Evolutionary conservation across 1,139 yeast species (phyloP), one percentile per base, ranked within the genome.

Genomic region (Protomyces pachydermus): DNA sequence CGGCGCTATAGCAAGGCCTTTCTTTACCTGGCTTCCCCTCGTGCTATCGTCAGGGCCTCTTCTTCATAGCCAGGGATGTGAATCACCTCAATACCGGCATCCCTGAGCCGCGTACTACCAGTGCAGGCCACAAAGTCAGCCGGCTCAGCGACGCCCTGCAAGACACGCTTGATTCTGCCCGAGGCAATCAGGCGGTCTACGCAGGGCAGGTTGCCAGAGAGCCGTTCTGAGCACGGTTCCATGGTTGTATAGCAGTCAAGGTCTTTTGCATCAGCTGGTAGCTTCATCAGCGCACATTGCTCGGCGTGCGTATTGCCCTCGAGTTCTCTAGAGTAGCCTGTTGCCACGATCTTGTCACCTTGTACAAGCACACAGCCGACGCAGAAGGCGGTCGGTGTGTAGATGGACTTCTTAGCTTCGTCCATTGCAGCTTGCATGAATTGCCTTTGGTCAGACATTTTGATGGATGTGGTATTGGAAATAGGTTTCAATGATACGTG

Each of bases 231-330:
- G 73, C 99, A 95, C 0, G 99, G 99, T 72, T 95, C 99, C 98
- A 95, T 95, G 0, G 98, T 89, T 0, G 98, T 93, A 74, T 89
- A 95, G 12, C 93, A 76, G 53, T 87, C 90, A 0, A 96, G 84
- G 0, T 96, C 96, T 18, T 72, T 73, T 0, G 98, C 97, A 3
- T 73, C 69, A 3, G 66, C 42, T 1, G 71, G 69, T 2, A 82
- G 82, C 74, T 95, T 95, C 54, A 86, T 88, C 65, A 95, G 74
- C 0, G 97, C 97, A 77, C 95, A 87, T 72, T 95, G 97, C 72
- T 95, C 99, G 1, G 98, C 98, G 74, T 95, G 99, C 0, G 99
- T 95, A 73, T 95, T 95, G 0, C 98, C 98, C 18, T 88, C 89
- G 2, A 93, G 77, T 73, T 95, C 98, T 66, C 98, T 80, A 0